These are phyloP conservation scores for Trichoderma simmonsii DNA, from an alignment of 2,329 filamentous ascomycete genomes.

Conservation along the genomic window DNA sequence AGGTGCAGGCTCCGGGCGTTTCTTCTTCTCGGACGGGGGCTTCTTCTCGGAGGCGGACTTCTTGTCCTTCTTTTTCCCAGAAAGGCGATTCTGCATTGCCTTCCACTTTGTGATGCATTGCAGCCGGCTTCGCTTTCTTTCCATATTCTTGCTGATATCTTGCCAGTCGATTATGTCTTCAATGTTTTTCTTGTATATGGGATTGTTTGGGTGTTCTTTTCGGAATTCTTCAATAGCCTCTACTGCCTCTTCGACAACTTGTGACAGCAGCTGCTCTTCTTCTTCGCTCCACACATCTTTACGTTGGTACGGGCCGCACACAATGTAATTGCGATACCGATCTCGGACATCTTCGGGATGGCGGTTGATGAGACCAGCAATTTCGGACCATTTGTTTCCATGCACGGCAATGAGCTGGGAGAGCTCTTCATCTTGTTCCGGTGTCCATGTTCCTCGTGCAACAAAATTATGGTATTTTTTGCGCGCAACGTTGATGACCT, in stretches of 20 bases:
- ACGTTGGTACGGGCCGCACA: constrained; percentile 52
- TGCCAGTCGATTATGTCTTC: constrained; percentile 63
- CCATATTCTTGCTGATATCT: constrained; percentile 60
- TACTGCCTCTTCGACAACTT: constrained; percentile 53
- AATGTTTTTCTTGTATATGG: constrained; percentile 39
- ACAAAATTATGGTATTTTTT: constrained; percentile 65
- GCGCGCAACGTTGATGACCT: constrained; percentile 55
- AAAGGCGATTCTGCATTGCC: constrained; percentile 36
- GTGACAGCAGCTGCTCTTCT: constrained; percentile 55
- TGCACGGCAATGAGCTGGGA: constrained; percentile 34
- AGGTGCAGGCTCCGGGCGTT: background rate
- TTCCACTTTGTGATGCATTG: constrained; percentile 70
- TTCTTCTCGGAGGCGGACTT: background rate
- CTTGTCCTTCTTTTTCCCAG: constrained; percentile 33
- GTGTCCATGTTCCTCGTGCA: constrained; percentile 46
- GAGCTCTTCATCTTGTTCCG: constrained; percentile 38
- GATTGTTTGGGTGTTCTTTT: constrained; percentile 31
- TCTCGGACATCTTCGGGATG: constrained; percentile 65
- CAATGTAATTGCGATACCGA: constrained; percentile 65
- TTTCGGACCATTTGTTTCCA: constrained; percentile 57
- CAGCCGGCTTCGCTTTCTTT: constrained; percentile 57
- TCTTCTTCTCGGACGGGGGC: background rate
- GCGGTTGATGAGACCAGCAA: constrained; percentile 61
- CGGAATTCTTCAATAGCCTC: constrained; percentile 43
- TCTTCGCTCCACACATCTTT: constrained; percentile 57